Percentiles rank a stretch among this genome's conserved stretches.
phyloP scores from a whole-genome alignment of 2,329 filamentous ascomycete species.

The Cytospora piceae region DNA sequence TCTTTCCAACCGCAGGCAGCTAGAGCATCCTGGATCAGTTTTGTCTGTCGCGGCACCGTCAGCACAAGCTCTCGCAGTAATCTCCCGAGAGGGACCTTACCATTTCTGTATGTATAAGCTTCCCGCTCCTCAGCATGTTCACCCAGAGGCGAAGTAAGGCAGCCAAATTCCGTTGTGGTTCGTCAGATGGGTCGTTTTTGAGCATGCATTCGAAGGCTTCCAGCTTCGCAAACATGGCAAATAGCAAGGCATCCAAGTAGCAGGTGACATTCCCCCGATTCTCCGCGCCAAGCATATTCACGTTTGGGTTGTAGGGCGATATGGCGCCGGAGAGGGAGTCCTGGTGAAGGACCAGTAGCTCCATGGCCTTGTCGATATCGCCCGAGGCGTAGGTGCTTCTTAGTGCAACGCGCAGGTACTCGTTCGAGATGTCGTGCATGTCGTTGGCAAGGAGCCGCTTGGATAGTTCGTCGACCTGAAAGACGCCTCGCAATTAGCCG shows the following conservation, averaged over 20 bases:
- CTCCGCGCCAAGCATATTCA: constrained; percentile 79
- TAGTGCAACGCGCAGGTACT: constrained; percentile 60
- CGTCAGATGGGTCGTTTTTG: constrained; percentile 76
- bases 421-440: constrained; percentile 54
- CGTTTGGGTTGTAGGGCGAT: constrained; percentile 70
- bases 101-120: constrained; percentile 82
- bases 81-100: constrained; percentile 52
- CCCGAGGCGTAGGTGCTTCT: constrained; percentile 68
- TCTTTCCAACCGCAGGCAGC: constrained; percentile 89
- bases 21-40: constrained; percentile 79
- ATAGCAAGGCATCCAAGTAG: constrained; percentile 87
- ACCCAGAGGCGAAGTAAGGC: constrained; percentile 86
- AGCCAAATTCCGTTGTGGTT: constrained; percentile 72
- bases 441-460: constrained; percentile 46
- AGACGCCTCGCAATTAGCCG: constrained; percentile 8
- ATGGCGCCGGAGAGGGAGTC: constrained; percentile 82
- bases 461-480: constrained; percentile 48
- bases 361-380: constrained; percentile 73
- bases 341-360: constrained; percentile 77
- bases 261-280: constrained; percentile 91
- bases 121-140: constrained; percentile 84
- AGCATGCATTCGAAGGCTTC: constrained; percentile 93
- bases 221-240: constrained; percentile 92
- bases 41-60: constrained; percentile 59
- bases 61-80: constrained; percentile 31